Conservation (phyloP, 2,329 filamentous ascomycete genomes). For the Clarireedia hainanense region DNA sequence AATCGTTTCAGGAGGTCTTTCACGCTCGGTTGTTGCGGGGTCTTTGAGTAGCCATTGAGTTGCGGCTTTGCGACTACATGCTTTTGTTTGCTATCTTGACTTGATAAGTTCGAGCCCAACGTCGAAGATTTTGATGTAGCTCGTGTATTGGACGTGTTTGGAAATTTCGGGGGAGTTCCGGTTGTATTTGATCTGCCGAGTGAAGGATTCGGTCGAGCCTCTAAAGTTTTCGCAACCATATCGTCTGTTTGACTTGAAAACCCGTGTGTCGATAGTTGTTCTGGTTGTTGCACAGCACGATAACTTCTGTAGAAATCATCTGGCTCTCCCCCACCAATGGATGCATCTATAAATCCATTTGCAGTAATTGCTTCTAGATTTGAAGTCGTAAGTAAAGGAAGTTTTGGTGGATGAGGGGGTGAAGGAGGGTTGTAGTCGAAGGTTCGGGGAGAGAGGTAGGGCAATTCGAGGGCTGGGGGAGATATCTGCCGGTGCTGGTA, state of each 20-base stretch:
- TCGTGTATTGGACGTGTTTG: slow-evolving; percentile 34
- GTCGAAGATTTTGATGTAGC: slow-evolving; percentile 35
- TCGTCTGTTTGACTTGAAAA: slow-evolving; percentile 15
- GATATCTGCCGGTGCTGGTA: slow-evolving; percentile 10
- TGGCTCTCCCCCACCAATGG: slow-evolving; percentile 28
- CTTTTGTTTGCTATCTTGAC: slow-evolving; percentile 35
- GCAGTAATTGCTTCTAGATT: slow-evolving; percentile 19
- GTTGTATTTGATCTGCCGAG: slow-evolving; percentile 43
- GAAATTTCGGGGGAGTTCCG: slow-evolving; percentile 41
- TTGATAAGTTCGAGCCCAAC: slow-evolving; percentile 48
- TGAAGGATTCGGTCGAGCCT: slow-evolving; percentile 34
- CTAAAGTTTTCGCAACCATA: slow-evolving; percentile 29
- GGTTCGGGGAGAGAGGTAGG: slow-evolving; percentile 15
- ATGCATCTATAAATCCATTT: slow-evolving; percentile 18
- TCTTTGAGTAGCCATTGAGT: slow-evolving; percentile 19
- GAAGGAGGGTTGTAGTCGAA: slow-evolving; percentile 17
- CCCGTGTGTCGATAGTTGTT: slow-evolving; percentile 11
- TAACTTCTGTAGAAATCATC: slow-evolving; percentile 44
- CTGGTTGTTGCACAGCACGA: slow-evolving; percentile 28
- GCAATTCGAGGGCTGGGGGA: slow-evolving; percentile 13
- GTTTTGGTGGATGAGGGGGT: slow-evolving; percentile 23
- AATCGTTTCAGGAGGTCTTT: slow-evolving; percentile 75
- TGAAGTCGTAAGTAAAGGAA: slow-evolving; percentile 23
- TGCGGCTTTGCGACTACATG: slow-evolving; percentile 19
- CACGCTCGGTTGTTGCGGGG: slow-evolving; percentile 49